These are phyloP conservation scores for Phalaenopsis aphrodite DNA, from an alignment of 106 monocot genomes.

Conservation along the genomic window DNA sequence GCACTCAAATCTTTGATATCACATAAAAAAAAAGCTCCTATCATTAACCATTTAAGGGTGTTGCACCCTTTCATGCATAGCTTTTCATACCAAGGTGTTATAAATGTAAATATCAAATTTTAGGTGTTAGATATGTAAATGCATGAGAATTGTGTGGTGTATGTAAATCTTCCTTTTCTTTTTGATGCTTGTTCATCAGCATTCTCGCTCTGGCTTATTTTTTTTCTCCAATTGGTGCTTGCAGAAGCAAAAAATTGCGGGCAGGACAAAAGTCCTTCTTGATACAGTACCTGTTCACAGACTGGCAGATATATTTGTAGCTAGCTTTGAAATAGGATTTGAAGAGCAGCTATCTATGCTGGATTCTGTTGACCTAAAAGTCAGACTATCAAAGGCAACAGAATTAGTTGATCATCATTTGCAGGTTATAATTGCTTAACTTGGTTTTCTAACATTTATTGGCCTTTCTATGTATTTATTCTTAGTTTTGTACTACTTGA, in stretches of 20 bases:
- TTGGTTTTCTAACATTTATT: neutral
- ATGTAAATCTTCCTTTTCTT: neutral
- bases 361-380: constrained; percentile 92
- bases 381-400: constrained; percentile 82
- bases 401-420: constrained; percentile 91
- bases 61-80: no score
- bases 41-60: no score
- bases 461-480: neutral
- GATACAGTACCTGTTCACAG: constrained; percentile 97
- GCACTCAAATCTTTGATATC: no score
- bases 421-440: constrained; percentile 47
- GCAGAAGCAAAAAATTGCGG: constrained; percentile 99
- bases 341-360: constrained; percentile 98
- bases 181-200: neutral
- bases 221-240: constrained; percentile 6
- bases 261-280: constrained; percentile 97
- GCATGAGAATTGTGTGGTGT: no score
- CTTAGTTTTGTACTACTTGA: no score
- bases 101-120: no score
- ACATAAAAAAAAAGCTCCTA: no score
- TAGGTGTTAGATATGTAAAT: no score
- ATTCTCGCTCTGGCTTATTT: neutral
- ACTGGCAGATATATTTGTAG: constrained; percentile 98
- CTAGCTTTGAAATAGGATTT: constrained; percentile 98
- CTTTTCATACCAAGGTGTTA: no score